Conservation (phyloP, 2,329 filamentous ascomycete species). For the Neonectria hederae region DNA sequence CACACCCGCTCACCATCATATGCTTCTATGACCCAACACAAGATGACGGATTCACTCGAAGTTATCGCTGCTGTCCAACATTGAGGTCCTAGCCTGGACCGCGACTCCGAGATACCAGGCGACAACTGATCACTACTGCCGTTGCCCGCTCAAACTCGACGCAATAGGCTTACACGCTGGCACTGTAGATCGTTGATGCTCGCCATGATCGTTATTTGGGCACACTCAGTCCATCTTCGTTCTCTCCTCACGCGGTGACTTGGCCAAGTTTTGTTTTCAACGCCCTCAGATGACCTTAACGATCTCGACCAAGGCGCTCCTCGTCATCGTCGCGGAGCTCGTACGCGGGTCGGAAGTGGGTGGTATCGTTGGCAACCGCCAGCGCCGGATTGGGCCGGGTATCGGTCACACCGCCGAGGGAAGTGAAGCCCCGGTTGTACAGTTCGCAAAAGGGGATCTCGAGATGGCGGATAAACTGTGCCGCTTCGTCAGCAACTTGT, state of each 20-base stretch:
- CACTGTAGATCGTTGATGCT: neutral
- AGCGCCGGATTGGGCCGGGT: constrained; percentile 89
- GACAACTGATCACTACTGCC: neutral
- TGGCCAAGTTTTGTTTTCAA: neutral
- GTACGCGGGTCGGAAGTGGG: constrained; percentile 75
- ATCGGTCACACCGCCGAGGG: constrained; percentile 88
- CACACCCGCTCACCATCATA: constrained; percentile 3
- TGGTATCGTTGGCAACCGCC: constrained; percentile 49
- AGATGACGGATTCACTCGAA: neutral
- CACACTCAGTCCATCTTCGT: neutral
- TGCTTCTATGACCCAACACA: constrained; percentile 9
- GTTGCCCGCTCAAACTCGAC: neutral
- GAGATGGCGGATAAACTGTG: constrained; percentile 81
- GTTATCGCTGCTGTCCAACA: neutral
- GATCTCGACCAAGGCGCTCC: constrained; percentile 79
- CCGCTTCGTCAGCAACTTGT: constrained; percentile 23
- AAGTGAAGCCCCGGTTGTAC: constrained; percentile 91
- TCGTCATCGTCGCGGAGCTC: constrained; percentile 78
- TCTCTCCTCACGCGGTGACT: neutral
- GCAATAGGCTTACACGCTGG: neutral
- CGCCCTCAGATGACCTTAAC: neutral
- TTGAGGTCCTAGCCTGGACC: neutral
- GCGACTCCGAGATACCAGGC: too few relatives aligned
- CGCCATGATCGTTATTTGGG: neutral
- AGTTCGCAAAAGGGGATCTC: constrained; percentile 84